Evolutionary conservation across 129 eudicot species (phyloP), one percentile per base, ranked within the genome.

Genomic region (Escallonia rubra): DNA sequence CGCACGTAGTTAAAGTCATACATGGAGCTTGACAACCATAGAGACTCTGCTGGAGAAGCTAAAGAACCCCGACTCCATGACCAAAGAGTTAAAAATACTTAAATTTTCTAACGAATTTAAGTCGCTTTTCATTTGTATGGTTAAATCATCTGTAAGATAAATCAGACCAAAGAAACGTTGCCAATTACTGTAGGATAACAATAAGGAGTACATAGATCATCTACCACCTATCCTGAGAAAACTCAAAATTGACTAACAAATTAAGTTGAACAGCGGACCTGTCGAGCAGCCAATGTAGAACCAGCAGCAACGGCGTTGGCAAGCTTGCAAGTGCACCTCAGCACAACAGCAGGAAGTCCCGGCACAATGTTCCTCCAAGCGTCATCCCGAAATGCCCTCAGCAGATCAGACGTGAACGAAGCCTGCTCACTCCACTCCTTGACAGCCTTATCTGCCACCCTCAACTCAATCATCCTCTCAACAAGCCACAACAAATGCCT

Each of bases 401-500:
- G 96, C 87, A 93, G 80, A 85, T 93, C 92, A 0, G 83, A 77
- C 0, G 95, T 81, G 52, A 93, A 79, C 2, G 83, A 46, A 45
- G 80, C 73, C 80, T 86, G 98, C 14, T 93, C 82, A 55, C 95
- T 92, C 98, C 96, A 92, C 68, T 83, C 87, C 74, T 72, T 85
- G 12, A 89, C 95, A 1, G 98, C 98, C 5, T 61, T 63, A 68
- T 93, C 96, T 2, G 98, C 98, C 16, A 87, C 98, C 63, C 83
- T 82, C 53, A 93, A 64, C 86, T 93, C 98, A 48, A 93, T 82
- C 98, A 93, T 93, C 85, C 96, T 84, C 76, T 93, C 98, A 71
- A 93, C 84, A 59, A 93, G 34, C 98, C 98, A 89, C 80, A 93
- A 43, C 90, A 93, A 64, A 78, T 93, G 95, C 79, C 84, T 86